Conservation (phyloP, 768 basidiomycete genomes). For the Collybiopsis confluens region DNA sequence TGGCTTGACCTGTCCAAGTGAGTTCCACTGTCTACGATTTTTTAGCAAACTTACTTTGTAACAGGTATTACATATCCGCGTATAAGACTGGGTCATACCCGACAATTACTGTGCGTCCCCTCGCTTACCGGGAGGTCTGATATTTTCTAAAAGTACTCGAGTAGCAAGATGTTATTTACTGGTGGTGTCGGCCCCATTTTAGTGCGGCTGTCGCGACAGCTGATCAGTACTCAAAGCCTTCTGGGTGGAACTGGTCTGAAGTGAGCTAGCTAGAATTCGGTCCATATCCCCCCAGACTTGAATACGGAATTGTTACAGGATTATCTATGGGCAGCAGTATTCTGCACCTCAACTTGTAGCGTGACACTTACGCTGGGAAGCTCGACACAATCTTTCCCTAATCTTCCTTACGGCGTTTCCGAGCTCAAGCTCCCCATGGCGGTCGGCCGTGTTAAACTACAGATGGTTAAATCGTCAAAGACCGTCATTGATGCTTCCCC, state of each 20-base stretch:
- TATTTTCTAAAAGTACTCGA: background rate
- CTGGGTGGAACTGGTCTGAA: conserved; percentile 46
- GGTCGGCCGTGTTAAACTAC: background rate
- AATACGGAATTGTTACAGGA: conserved; percentile 54
- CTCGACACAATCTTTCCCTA: conserved; percentile 32
- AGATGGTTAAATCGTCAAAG: conserved; percentile 34
- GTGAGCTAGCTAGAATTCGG: conserved; percentile 37
- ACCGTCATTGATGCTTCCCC: conserved; percentile 49
- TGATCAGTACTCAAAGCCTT: conserved; percentile 44
- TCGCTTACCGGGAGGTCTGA: conserved; percentile 10
- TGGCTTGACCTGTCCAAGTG: conserved; percentile 56
- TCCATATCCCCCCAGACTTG: conserved; percentile 50
- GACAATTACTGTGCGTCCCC: conserved; percentile 44
- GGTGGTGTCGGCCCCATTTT: conserved; percentile 66
- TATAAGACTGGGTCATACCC: conserved; percentile 68
- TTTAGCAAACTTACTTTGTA: too few relatives aligned
- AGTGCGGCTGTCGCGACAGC: conserved; percentile 37
- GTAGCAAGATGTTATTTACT: conserved; percentile 45
- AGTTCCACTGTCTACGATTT: too few relatives aligned
- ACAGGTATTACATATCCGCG: conserved; percentile 53
- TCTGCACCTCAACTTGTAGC: conserved; percentile 46
- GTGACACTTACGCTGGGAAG: conserved; percentile 47
- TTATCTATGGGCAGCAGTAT: conserved; percentile 63
- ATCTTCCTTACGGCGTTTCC: conserved; percentile 48
- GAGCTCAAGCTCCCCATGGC: conserved; percentile 58